Evolutionary conservation across 768 basidiomycete genomes (phyloP).

Genomic region (Steccherinum ochraceum): DNA sequence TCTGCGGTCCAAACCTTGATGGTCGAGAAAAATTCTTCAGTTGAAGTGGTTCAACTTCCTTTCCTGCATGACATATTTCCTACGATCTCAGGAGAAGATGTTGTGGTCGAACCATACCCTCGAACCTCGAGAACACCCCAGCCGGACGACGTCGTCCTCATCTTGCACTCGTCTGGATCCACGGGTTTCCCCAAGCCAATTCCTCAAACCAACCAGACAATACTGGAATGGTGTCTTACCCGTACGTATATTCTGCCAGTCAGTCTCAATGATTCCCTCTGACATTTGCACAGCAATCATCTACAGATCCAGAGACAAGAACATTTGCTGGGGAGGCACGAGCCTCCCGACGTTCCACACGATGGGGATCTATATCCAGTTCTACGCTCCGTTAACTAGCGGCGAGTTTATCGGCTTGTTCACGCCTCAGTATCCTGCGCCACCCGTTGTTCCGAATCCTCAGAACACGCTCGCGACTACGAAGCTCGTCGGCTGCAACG

Average conservation of each 20-base stretch:
- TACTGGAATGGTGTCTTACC: slow-evolving; percentile 17
- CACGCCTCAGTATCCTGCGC: slow-evolving; percentile 5
- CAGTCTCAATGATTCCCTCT: slow-evolving; percentile 38
- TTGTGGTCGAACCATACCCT: slow-evolving; percentile 3
- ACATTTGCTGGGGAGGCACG: slow-evolving; percentile 6
- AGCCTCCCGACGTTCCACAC: slow-evolving; percentile 14
- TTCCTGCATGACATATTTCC: slow-evolving; percentile 11
- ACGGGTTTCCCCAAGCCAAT: slow-evolving; percentile 42
- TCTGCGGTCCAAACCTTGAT: slow-evolving; percentile 21
- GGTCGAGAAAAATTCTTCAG: too few species aligned
- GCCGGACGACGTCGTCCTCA: slow-evolving; percentile 19
- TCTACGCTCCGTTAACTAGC: slow-evolving; percentile 5
- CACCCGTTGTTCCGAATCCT: slow-evolving; percentile 12
- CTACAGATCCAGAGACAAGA: neutral
- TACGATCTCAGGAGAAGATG: slow-evolving; percentile 1
- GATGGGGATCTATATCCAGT: slow-evolving; percentile 9
- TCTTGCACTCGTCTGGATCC: slow-evolving; percentile 45
- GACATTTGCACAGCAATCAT: neutral
- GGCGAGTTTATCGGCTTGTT: slow-evolving; percentile 6
- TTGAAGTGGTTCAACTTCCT: slow-evolving; percentile 16
- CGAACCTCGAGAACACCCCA: too few species aligned
- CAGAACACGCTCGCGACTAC: slow-evolving; percentile 9
- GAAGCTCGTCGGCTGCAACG: slow-evolving; percentile 4
- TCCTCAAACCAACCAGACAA: slow-evolving; percentile 8
- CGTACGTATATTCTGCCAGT: slow-evolving; percentile 43